These are phyloP conservation scores for Podospora pseudoanserina DNA, from an alignment of 495 filamentous ascomycete genomes.

Conservation along the genomic window DNA sequence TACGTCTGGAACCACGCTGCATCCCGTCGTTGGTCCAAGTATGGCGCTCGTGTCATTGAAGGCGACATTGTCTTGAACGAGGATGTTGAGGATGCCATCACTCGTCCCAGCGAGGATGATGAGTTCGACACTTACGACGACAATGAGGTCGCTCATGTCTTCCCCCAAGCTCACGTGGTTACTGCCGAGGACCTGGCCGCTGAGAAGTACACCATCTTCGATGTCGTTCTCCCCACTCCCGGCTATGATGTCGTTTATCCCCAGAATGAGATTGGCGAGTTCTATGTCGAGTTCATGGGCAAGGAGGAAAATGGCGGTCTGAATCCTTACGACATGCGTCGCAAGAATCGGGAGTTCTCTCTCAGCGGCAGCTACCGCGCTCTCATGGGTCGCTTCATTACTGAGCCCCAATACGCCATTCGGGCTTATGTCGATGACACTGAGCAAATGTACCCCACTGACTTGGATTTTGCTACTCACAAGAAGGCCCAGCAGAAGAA, in stretches of 20 bases:
- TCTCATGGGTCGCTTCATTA: conserved; percentile 64
- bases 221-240: conserved; percentile 90
- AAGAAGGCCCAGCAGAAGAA: conserved; percentile 20
- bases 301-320: conserved; percentile 69
- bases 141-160: conserved; percentile 53
- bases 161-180: conserved; percentile 70
- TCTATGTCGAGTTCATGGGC: conserved; percentile 80
- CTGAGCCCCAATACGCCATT: conserved; percentile 57
- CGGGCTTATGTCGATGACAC: conserved; percentile 64
- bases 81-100: conserved; percentile 32
- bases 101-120: conserved; percentile 46
- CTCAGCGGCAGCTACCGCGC: conserved; percentile 88
- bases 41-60: conserved; percentile 66
- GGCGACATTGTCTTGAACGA: conserved; percentile 73
- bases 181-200: conserved; percentile 73
- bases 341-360: conserved; percentile 78
- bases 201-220: conserved; percentile 77
- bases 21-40: conserved; percentile 70
- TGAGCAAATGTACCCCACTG: conserved; percentile 83
- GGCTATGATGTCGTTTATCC: conserved; percentile 90
- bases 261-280: conserved; percentile 70
- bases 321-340: conserved; percentile 83
- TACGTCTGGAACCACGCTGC: conserved; percentile 87
- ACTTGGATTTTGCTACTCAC: conserved; percentile 45
- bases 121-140: conserved; percentile 38